Conservation (phyloP, 148 eudicot genomes). For the Camellia japonica region DNA sequence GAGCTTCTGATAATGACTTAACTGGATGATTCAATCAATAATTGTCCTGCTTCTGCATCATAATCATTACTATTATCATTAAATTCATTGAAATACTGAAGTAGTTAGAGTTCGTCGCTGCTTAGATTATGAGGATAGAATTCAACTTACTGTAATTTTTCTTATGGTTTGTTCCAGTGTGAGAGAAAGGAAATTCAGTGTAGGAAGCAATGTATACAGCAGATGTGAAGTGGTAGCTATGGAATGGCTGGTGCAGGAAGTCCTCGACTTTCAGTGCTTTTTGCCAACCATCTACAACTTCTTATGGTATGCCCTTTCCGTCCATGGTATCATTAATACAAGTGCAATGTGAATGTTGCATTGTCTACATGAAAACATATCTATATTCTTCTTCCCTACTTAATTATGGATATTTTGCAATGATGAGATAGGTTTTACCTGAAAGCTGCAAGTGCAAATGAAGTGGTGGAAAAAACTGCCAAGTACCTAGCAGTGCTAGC, state of each 20-base stretch:
- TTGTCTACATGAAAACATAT: neutral
- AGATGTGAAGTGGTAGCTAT: constrained; percentile 91
- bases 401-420: neutral
- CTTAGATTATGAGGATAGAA: neutral
- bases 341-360: constrained; percentile 1
- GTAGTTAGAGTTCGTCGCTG: neutral
- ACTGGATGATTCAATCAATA: neutral
- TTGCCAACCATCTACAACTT: constrained; percentile 83
- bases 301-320: constrained; percentile 52
- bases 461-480: constrained; percentile 55
- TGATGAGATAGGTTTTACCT: constrained; percentile 77
- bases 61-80: neutral
- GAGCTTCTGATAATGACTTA: neutral
- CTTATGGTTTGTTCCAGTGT: constrained; percentile 45
- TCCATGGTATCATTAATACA: neutral
- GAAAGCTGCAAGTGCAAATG: constrained; percentile 74
- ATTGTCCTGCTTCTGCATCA: neutral
- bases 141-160: constrained; percentile 1
- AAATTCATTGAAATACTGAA: neutral
- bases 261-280: constrained; percentile 78
- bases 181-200: constrained; percentile 47
- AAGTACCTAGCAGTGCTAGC: constrained; percentile 64
- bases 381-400: neutral
- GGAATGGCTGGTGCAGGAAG: constrained; percentile 97
- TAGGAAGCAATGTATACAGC: constrained; percentile 57